Percentiles rank a stretch among this genome's conserved stretches.
Conservation (phyloP, 768 basidiomycete species). For the Chalciporus sphaerocephalus region DNA sequence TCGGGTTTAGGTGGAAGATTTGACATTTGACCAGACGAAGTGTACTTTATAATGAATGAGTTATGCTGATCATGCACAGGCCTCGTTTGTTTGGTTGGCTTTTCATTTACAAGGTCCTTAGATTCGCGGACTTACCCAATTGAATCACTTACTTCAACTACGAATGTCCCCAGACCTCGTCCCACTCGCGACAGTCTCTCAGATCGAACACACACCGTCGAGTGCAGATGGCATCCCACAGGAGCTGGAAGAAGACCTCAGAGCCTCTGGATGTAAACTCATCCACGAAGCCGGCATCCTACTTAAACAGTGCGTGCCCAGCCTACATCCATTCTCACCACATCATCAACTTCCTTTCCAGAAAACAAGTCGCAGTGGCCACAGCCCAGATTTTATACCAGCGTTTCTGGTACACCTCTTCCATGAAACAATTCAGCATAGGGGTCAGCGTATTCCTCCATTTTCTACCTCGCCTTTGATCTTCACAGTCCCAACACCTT, state of each 20-base stretch:
- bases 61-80: too few relatives aligned
- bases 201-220: slow-evolving; percentile 79
- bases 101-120: too few relatives aligned
- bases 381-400: slow-evolving; percentile 96
- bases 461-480: slow-evolving; percentile 1
- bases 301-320: too few relatives aligned
- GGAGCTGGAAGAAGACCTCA: slow-evolving; percentile 82
- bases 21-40: slow-evolving; percentile 14
- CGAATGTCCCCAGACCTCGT: slow-evolving; percentile 54
- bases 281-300: slow-evolving; percentile 93
- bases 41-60: too few relatives aligned
- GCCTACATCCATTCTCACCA: too few relatives aligned
- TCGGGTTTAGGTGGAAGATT: slow-evolving; percentile 32
- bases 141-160: neutral
- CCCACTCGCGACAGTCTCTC: slow-evolving; percentile 77
- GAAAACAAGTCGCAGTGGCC: slow-evolving; percentile 95
- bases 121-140: slow-evolving; percentile 5
- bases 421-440: slow-evolving; percentile 92
- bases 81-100: neutral
- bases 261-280: slow-evolving; percentile 88
- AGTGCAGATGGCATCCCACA: slow-evolving; percentile 73
- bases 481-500: slow-evolving; percentile 6
- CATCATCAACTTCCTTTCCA: too few relatives aligned
- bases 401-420: slow-evolving; percentile 93
- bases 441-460: slow-evolving; percentile 53